phyloP scores from a whole-genome alignment of 2,329 filamentous ascomycete species.

The Thielaviopsis cerberus region DNA sequence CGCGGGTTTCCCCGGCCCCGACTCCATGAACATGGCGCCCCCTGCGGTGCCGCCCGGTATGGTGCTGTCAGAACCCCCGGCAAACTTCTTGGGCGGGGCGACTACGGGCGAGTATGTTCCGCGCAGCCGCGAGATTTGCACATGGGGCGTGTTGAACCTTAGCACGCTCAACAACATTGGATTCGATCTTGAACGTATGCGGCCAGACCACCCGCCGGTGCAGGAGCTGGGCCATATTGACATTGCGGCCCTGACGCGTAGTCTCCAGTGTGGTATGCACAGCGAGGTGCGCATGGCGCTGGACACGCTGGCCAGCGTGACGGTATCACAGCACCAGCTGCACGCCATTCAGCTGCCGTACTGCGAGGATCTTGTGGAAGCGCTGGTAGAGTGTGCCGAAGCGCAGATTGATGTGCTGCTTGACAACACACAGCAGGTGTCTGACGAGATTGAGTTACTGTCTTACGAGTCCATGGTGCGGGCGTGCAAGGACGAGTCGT shows the following conservation, averaged over 20 bases:
- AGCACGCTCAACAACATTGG: slow-evolving; percentile 45
- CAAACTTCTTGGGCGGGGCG: slow-evolving; percentile 2
- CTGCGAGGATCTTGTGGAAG: slow-evolving; percentile 78
- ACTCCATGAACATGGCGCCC: slow-evolving; percentile 5
- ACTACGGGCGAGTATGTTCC: slow-evolving; percentile 32
- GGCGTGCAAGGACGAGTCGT: slow-evolving; percentile 55
- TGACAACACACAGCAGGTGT: slow-evolving; percentile 68
- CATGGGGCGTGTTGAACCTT: slow-evolving; percentile 56
- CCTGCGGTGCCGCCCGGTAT: slow-evolving; percentile 19
- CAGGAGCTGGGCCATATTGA: slow-evolving; percentile 75
- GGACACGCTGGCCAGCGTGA: slow-evolving; percentile 58
- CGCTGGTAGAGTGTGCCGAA: slow-evolving; percentile 76
- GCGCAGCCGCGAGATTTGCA: slow-evolving; percentile 33
- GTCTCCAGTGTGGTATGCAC: slow-evolving; percentile 75
- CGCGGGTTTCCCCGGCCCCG: neutral
- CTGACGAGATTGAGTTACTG: slow-evolving; percentile 64
- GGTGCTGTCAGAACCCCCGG: slow-evolving; percentile 11
- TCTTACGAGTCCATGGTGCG: slow-evolving; percentile 78
- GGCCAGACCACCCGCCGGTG: slow-evolving; percentile 56
- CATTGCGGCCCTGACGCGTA: slow-evolving; percentile 73
- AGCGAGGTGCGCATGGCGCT: slow-evolving; percentile 78
- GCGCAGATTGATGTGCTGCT: slow-evolving; percentile 71
- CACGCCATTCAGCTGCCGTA: slow-evolving; percentile 48
- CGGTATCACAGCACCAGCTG: slow-evolving; percentile 41
- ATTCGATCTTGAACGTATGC: slow-evolving; percentile 45